Base-by-base conservation (phyloP, 2,329 filamentous ascomycete genomes). In the Kalaharituber pfeilii region DNA sequence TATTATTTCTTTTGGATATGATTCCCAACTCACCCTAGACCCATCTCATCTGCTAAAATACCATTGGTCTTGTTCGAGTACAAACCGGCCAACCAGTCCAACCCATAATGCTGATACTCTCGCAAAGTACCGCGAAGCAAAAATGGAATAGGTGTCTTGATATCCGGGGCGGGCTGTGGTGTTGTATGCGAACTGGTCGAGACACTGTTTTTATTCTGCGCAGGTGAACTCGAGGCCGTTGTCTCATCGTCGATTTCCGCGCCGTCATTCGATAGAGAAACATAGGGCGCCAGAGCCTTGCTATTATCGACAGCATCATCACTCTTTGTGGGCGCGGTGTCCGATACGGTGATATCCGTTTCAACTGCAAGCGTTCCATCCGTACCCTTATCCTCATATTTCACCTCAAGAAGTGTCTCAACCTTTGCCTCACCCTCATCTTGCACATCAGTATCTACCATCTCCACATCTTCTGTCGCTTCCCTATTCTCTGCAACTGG, bases 21-120 rank as follows among this genome's bases (percentile, higher is more conserved):
- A 27, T 33, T 49, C n/a, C n/a, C n/a, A 45, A 54, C 60, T 30
- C 58, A 62, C 53, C 62, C 91, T 2, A 98, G 76, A 59, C 91
- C 91, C 91, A 98, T 98, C 67, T 98, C 91, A 65, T 98, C 93
- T 1, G 91, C 91, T 20, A 98, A 72, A 53, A 98, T 98, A 22
- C 91, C 91, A 64, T 96, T 98, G 25, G 89, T 94, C 59, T 84
- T 82, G 60, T 91, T 93, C 15, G 81, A 81, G 66, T 98, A 96
- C 1, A 98, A 75, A 0, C 87, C 86, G 1, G 88, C 87, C 49
- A 98, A 79, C 91, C 91, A 98, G 66, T 98, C 91, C 6, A 98
- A 71, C n/a, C 91, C 93, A 64, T 86, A 85, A 64, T 95, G 91
- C 63, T 98, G 91, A 65, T 98, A 98, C 67, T 94, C 89, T 66